A percentile compares a stretch with the other conserved stretches of the same genome.
Conservation (phyloP, 345 rosid genomes). For the Arabis alpina region DNA sequence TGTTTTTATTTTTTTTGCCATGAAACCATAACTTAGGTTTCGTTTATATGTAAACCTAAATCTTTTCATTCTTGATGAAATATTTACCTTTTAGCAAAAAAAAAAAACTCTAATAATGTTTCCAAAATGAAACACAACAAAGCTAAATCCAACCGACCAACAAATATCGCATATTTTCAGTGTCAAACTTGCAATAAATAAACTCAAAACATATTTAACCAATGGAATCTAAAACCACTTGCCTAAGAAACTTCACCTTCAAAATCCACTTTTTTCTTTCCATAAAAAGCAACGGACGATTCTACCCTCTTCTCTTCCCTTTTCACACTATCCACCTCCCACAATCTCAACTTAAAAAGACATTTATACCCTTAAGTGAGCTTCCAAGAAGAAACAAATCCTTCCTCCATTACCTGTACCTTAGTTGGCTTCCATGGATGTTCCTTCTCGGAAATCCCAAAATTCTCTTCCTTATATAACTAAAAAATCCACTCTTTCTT, state of each 20-base stretch:
- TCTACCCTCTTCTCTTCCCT: neutral
- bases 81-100: no score
- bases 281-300: conserved; percentile 7
- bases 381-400: conserved; percentile 50
- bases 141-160: conserved; percentile 15
- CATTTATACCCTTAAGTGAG: conserved; percentile 38
- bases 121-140: neutral
- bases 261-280: conserved; percentile 1
- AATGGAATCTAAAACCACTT: conserved; percentile 14
- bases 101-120: neutral
- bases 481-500: neutral
- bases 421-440: conserved; percentile 60
- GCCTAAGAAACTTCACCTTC: conserved; percentile 18
- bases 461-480: conserved; percentile 30
- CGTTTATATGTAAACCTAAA: no score
- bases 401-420: conserved; percentile 40
- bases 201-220: neutral
- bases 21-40: no score
- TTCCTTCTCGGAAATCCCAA: conserved; percentile 65
- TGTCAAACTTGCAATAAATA: neutral
- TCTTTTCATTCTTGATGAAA: no score
- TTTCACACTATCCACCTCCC: conserved; percentile 20
- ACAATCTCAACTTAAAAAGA: neutral
- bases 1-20: no score
- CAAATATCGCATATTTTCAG: conserved; percentile 12